A percentile compares a stretch with the other conserved stretches of the same genome.
These are phyloP conservation scores for Stagonosporopsis tanaceti DNA, from an alignment of 2,329 filamentous ascomycete species.

Conservation along the genomic window DNA sequence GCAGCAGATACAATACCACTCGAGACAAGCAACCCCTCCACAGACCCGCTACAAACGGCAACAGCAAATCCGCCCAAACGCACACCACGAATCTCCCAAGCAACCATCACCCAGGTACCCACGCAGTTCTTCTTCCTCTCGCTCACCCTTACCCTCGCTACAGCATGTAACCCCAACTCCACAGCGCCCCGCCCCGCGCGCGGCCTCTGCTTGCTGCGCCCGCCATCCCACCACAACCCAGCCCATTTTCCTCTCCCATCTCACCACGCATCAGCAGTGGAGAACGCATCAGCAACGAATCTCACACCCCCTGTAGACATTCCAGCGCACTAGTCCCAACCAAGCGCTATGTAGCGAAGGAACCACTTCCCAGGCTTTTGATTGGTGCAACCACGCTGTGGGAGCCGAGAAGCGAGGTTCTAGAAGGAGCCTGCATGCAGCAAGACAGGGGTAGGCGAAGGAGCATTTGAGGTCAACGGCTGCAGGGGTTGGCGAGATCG, in stretches of 20 bases:
- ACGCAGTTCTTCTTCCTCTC: background rate
- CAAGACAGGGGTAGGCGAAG: conserved; percentile 10
- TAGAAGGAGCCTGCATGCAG: background rate
- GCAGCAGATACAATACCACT: no score
- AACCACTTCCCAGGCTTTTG: background rate
- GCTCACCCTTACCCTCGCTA: background rate
- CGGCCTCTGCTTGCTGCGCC: background rate
- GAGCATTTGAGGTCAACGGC: conserved; percentile 8
- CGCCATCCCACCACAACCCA: background rate
- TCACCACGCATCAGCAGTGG: background rate
- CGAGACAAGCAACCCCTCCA: no score
- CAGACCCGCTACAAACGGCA: no score
- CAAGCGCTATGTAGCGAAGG: conserved; percentile 1
- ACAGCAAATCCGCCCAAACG: background rate
- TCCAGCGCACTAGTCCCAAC: background rate
- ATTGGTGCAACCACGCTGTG: background rate
- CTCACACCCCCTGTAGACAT: background rate
- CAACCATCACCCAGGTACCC: background rate
- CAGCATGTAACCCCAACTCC: conserved; percentile 10
- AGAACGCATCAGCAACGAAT: background rate
- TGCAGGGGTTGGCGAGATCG: conserved; percentile 11
- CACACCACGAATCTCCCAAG: background rate
- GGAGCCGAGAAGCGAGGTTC: conserved; percentile 3
- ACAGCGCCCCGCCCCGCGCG: conserved; percentile 5
- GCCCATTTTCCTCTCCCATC: background rate